Evolutionary conservation across 768 basidiomycete species (phyloP).

Genomic region (Boletales sp.): DNA sequence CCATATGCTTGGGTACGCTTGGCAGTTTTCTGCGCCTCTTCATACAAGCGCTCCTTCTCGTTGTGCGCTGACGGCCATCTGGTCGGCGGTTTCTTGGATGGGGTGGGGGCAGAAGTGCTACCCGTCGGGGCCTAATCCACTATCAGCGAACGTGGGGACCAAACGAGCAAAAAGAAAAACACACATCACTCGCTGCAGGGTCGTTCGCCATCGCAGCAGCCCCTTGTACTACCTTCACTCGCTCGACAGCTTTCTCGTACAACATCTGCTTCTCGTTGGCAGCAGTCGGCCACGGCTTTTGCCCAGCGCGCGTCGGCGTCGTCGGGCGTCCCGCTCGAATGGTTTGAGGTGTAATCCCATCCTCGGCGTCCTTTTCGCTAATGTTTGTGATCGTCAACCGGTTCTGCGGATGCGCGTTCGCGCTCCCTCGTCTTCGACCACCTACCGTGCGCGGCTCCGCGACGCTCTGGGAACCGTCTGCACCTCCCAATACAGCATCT

Average conservation of each 20-base stretch:
- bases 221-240: slow-evolving; percentile 39
- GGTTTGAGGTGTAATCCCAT: slow-evolving; percentile 21
- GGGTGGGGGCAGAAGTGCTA: background rate
- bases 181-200: slow-evolving; percentile 24
- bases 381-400: slow-evolving; percentile 43
- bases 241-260: slow-evolving; percentile 38
- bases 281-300: slow-evolving; percentile 29
- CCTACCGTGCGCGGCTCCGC: slow-evolving; percentile 6
- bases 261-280: slow-evolving; percentile 44
- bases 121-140: slow-evolving; percentile 6
- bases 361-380: slow-evolving; percentile 39
- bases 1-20: slow-evolving; percentile 49
- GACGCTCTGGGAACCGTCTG: slow-evolving; percentile 2
- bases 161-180: slow-evolving; percentile 4
- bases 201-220: slow-evolving; percentile 24
- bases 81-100: slow-evolving; percentile 16
- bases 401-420: slow-evolving; percentile 21
- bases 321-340: slow-evolving; percentile 13
- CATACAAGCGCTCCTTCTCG: slow-evolving; percentile 70
- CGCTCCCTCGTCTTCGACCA: slow-evolving; percentile 33
- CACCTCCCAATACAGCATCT: slow-evolving; percentile 1
- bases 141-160: slow-evolving; percentile 2
- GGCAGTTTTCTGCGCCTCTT: slow-evolving; percentile 66
- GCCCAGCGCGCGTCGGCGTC: slow-evolving; percentile 25
- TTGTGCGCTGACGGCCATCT: slow-evolving; percentile 69